Evolutionary conservation across 371 early-diverging fungal species (phyloP), one percentile per base, ranked within the genome.

Genomic region (Mucor piriformis): DNA sequence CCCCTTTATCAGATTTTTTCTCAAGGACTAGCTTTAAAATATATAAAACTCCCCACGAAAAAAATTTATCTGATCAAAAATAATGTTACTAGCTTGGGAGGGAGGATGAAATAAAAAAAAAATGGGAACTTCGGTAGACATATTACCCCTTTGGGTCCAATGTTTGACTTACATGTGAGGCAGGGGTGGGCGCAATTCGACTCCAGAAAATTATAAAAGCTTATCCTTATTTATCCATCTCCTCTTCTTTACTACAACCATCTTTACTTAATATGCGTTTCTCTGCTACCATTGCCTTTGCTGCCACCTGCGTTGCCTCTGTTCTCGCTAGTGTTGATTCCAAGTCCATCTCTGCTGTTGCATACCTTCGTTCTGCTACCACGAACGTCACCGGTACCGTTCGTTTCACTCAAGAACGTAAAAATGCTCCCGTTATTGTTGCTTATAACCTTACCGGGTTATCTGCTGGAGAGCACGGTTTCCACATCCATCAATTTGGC

Each of bases 401-500:
- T 51, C 72, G 63, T 29, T 86, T 95, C 72, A 73, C 65, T 57
- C 94, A 95, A 77, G 82, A 76, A 34, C 52, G 63, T 34, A 84
- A 79, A 57, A 54, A 68, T 43, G 70, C 73, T 1, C 84, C 84
- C 49, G 82, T 83, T 52, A 49, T 57, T 38, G 75, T 95, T 67
- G 60, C 76, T 40, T 85, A 81, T 46, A 71, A 81, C 42, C 51
- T 95, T 51, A 60, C 74, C 47, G 90, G 89, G 25, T 77, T 94
- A 43, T 64, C 74, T n/a, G 79, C 84, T 12, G 93, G 93, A 57
- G 69, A 83, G 50, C 95, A 94, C 79, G 95, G 95, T 49, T 85
- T 95, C 85, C 95, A 95, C 74, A 70, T 95, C 55, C 95, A 94
- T 69, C 66, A 76, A 69, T 85, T 80, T 61, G 90, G 90, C 50